Base-by-base conservation (phyloP, 2,329 filamentous ascomycete genomes). In the Diaporthe velutina region DNA sequence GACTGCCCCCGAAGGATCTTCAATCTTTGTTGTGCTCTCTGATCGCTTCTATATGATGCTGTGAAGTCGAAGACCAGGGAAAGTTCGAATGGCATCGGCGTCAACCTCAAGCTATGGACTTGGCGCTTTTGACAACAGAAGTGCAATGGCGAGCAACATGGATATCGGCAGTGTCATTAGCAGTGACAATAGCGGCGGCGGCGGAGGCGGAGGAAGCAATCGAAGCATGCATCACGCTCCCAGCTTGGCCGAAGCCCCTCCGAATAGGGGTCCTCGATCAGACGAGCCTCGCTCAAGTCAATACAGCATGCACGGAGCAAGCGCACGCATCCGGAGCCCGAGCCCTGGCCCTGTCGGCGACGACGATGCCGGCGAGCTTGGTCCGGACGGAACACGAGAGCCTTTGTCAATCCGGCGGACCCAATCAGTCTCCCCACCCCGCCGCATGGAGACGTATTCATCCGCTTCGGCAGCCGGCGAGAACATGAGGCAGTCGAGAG, bases 391-490 rank as follows among this genome's bases (percentile, higher is more conserved):
- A 42, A 10, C 15, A 35, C 67, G 42, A 30, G 28, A 55, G 22
- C 52, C 28, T 22, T 22, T 68, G 48, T 25, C 64, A 28, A 40
- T 10, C 76, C 77, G 19, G 60, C 76, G 30, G 71, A 73, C 42
- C 76, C 77, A 33, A 70, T 79, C 80, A 42, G 75, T 79, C 13
- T 82, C 82, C 25, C 80, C 82, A 70, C 82, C 81, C 15, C 72
- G 79, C 77, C 80, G 85, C 76, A 89, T 89, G 80, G 87, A 90
- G 78, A 89, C 89, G 48, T 84, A 81, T 76, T 89, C 88, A 74
- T 90, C 88, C 71, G 87, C 86, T 76, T 88, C 89, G 74, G 89
- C 88, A 30, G 85, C 85, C 79, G 86, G 85, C 78, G 88, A 88
- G 75, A 84, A 84, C 80, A 78, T 80, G 50, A 84, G 83, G 55